Evolutionary conservation across 768 basidiomycete species (phyloP).

Genomic region (Agrocybe praecox): DNA sequence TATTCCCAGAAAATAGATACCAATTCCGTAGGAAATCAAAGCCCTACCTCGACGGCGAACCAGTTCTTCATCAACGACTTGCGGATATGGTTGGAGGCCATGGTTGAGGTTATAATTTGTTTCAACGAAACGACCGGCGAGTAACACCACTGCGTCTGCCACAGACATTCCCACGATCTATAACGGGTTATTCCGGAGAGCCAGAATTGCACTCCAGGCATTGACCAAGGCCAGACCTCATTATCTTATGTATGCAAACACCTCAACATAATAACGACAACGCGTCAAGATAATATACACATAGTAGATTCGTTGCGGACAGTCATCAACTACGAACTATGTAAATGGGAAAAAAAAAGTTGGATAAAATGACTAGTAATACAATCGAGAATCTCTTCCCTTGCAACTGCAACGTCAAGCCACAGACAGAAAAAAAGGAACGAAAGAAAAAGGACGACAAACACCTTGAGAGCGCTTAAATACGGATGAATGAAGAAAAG

Average conservation of each 20-base stretch:
- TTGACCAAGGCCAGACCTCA: conserved; percentile 7
- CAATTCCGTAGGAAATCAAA: conserved; percentile 12
- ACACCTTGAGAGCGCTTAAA: conserved; percentile 16
- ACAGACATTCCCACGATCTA: conserved; percentile 29
- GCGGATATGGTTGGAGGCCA: conserved; percentile 31
- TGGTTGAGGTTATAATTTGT: conserved; percentile 18
- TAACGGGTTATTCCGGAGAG: conserved; percentile 36
- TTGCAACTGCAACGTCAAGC: conserved; percentile 18
- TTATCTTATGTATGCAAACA: not conserved
- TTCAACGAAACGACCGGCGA: conserved; percentile 7
- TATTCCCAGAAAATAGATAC: conserved; percentile 5
- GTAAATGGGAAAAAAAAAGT: conserved; percentile 6
- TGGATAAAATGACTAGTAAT: conserved; percentile 16
- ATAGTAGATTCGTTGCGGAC: conserved; percentile 9
- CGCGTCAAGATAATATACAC: conserved; percentile 1
- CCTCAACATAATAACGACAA: not conserved
- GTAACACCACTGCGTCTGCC: conserved; percentile 5
- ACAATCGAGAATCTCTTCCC: conserved; percentile 15
- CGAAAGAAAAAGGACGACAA: conserved; percentile 8
- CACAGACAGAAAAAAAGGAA: conserved; percentile 10
- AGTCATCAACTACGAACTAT: conserved; percentile 1
- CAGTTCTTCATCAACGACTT: conserved; percentile 61
- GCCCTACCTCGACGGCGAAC: conserved; percentile 69
- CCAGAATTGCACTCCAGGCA: conserved; percentile 3
- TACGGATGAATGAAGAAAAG: conserved; percentile 16